phyloP scores from a whole-genome alignment of 345 rosid species.

The Mercurialis annua region DNA sequence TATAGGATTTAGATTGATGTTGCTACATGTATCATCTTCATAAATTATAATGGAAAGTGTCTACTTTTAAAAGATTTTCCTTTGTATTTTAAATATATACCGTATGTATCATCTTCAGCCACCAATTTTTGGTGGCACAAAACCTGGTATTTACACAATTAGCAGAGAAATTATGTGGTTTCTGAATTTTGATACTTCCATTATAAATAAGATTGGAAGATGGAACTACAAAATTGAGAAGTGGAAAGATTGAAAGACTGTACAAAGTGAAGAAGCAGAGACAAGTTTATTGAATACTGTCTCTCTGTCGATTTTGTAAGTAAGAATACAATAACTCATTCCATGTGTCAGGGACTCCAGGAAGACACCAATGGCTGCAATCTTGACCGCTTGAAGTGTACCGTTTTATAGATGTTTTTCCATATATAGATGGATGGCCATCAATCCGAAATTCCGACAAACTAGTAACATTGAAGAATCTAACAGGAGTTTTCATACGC shows the following conservation, averaged over 20 bases:
- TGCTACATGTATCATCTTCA: background rate
- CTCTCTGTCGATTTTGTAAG: constrained; percentile 33
- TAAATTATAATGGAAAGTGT: background rate
- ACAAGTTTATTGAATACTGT: constrained; percentile 5
- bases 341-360: constrained; percentile 92
- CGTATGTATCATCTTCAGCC: no score
- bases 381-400: constrained; percentile 50
- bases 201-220: background rate
- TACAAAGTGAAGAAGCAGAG: background rate
- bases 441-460: constrained; percentile 63
- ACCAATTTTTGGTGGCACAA: no score
- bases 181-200: no score
- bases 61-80: background rate
- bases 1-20: background rate
- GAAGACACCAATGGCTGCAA: constrained; percentile 99
- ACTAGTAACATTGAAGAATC: constrained; percentile 54
- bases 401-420: constrained; percentile 42
- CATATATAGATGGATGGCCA: constrained; percentile 71
- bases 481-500: constrained; percentile 71
- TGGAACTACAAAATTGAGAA: background rate
- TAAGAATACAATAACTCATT: constrained; percentile 67
- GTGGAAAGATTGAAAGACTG: constrained; percentile 23
- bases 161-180: background rate
- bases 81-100: background rate
- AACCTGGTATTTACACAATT: background rate